Percentiles rank a stretch among this genome's conserved stretches.
Conservation (phyloP, 257 asterid genomes). For the Fraxinus americana region DNA sequence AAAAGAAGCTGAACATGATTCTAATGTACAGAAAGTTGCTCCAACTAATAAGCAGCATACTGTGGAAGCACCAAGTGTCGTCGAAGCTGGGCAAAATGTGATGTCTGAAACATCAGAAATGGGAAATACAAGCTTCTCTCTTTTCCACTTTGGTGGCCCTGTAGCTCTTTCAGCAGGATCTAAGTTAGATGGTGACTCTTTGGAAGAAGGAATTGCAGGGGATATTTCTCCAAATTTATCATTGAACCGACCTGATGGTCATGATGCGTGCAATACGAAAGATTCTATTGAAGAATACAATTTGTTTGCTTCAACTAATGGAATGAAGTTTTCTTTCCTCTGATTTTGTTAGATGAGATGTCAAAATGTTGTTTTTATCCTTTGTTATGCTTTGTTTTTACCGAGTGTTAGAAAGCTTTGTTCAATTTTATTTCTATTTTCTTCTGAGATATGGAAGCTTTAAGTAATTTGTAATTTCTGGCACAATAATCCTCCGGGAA, state of each 20-base stretch:
- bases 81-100: conserved; percentile 36
- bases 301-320: conserved; percentile 82
- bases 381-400: neutral
- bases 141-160: conserved; percentile 94
- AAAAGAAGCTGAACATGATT: conserved; percentile 31
- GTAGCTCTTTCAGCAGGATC: conserved; percentile 71
- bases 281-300: conserved; percentile 76
- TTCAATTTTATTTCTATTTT: conserved; percentile 16
- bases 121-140: conserved; percentile 71
- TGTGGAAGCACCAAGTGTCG: conserved; percentile 36
- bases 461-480: conserved; percentile 34
- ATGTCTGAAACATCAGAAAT: conserved; percentile 42
- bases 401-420: conserved; percentile 46
- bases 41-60: conserved; percentile 29
- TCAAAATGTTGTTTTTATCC: neutral
- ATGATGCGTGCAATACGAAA: conserved; percentile 47
- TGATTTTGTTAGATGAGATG: conserved; percentile 39
- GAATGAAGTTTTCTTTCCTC: conserved; percentile 77
- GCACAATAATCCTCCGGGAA: conserved; percentile 39
- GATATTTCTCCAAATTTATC: conserved; percentile 36
- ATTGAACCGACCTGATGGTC: conserved; percentile 35
- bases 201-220: conserved; percentile 45
- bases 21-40: conserved; percentile 33
- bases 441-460: neutral
- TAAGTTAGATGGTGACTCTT: conserved; percentile 47